These are phyloP conservation scores for Cytospora schulzeri DNA, from an alignment of 2,329 filamentous ascomycete genomes.

Conservation along the genomic window DNA sequence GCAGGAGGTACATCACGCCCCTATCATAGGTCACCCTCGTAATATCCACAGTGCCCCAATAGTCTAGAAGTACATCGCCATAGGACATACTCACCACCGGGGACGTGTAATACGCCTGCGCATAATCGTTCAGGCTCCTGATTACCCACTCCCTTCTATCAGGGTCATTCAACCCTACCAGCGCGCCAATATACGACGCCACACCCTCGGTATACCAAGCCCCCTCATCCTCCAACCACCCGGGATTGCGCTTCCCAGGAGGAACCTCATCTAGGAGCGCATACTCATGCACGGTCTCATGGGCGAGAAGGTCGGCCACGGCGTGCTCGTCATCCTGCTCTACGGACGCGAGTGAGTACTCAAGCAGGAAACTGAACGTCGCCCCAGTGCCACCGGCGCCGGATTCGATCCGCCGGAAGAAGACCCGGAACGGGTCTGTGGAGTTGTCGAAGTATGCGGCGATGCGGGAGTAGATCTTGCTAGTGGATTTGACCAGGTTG, in stretches of 20 bases:
- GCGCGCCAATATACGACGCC: slow-evolving; percentile 21
- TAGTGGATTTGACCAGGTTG: slow-evolving; percentile 4
- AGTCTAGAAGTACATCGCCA: slow-evolving; percentile 16
- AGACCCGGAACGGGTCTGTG: slow-evolving; percentile 18
- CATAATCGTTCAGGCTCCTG: slow-evolving; percentile 23
- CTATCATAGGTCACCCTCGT: slow-evolving; percentile 21
- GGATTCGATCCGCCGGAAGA: slow-evolving; percentile 19
- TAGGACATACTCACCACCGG: slow-evolving; percentile 9
- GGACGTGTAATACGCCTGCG: slow-evolving; percentile 26
- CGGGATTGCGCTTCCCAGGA: neutral
- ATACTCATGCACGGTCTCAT: slow-evolving; percentile 27
- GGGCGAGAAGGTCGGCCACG: slow-evolving; percentile 23
- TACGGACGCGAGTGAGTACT: slow-evolving; percentile 17
- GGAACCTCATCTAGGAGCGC: slow-evolving; percentile 15
- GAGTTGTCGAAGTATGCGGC: slow-evolving; percentile 15
- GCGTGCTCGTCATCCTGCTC: slow-evolving; percentile 2
- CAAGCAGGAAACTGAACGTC: slow-evolving; percentile 19
- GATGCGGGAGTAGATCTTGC: slow-evolving; percentile 13
- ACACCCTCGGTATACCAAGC: slow-evolving; percentile 26
- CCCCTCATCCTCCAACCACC: slow-evolving; percentile 12
- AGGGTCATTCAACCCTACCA: slow-evolving; percentile 20
- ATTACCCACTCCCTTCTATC: slow-evolving; percentile 14
- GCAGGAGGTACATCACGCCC: slow-evolving; percentile 21
- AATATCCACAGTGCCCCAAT: slow-evolving; percentile 21
- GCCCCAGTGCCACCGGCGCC: slow-evolving; percentile 10